A percentile compares a stretch with the other conserved stretches of the same genome.
These are phyloP conservation scores for Crithidia fasciculata DNA, from an alignment of 208 protist species.

Conservation along the genomic window DNA sequence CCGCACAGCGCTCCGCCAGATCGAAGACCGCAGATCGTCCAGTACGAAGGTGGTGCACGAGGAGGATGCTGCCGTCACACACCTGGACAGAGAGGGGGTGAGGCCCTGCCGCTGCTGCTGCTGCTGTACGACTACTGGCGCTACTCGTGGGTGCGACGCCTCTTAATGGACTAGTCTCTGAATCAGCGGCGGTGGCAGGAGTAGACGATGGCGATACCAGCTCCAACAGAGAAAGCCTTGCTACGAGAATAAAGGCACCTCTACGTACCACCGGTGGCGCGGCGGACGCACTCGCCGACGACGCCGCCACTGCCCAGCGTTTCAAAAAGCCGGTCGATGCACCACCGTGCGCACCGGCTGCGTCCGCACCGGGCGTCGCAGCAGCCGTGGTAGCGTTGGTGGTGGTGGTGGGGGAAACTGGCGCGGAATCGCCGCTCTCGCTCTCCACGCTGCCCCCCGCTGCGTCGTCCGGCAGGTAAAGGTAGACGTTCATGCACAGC, in stretches of 20 bases:
- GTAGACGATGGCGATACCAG: neutral
- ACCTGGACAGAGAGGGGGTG: conserved; percentile 49
- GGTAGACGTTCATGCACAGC: conserved; percentile 1
- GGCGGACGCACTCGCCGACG: conserved; percentile 16
- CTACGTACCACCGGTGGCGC: conserved; percentile 8
- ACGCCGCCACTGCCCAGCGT: conserved; percentile 25
- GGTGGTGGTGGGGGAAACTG: neutral
- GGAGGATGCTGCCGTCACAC: conserved; percentile 44
- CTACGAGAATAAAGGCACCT: conserved; percentile 10
- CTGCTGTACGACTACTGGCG: neutral
- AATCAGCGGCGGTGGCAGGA: neutral
- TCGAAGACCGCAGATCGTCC: conserved; percentile 49
- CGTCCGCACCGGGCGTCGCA: no score
- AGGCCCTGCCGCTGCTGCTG: neutral
- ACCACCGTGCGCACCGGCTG: no score
- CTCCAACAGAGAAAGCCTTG: conserved; percentile 25
- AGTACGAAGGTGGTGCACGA: conserved; percentile 41
- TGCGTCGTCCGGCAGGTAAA: conserved; percentile 3
- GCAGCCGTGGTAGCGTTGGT: neutral
- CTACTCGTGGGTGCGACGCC: no score
- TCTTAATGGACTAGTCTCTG: neutral
- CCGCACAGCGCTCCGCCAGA: conserved; percentile 15
- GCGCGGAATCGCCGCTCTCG: neutral
- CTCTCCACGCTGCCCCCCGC: neutral
- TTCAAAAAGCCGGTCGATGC: conserved; percentile 28